Base-by-base conservation (phyloP, 306 rosid genomes). In the Luffa acutangula region DNA sequence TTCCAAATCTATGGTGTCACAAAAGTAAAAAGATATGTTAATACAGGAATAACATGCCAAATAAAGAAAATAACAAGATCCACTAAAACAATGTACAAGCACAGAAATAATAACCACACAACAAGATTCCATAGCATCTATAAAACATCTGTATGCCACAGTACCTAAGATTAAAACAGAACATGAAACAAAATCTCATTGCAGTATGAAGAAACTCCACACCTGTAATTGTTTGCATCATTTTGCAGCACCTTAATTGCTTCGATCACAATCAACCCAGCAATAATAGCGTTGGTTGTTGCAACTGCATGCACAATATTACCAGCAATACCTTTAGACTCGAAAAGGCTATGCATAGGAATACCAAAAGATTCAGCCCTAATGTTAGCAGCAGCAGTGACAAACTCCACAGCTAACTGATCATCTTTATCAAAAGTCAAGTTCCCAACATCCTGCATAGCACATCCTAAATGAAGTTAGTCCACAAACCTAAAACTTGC, bases 251-350 rank as follows among this genome's bases (percentile, higher is more conserved):
- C 99, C 85, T 96, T 96, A 81, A 96, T 89, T 75, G 99, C 94
- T 87, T 96, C 99, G 48, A 93, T 91, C 73, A 96, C 99, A 88
- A 96, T 96, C 91, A 96, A 86, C 54, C 99, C 99, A 78, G 99
- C 99, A 84, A 96, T 87, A 75, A 93, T 82, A 43, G 99, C 99
- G 83, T 96, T 96, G 57, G 99, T 96, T 39, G 99, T 96, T 36
- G 99, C 99, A 80, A 96, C 97, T 77, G 99, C 99, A 84, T 96
- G 99, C 73, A 96, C 99, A 77, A 96, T 96, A 83, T 96, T 96
- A 64, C 99, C 99, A 71, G 99, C 99, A 85, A 96, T 96, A 43
- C 99, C 99, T 87, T 96, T 96, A 52, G 98, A 97, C 89, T 96
- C 99, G 84, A 96, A 96, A 82, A 93, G 99, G 87, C 92, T 90